Evolutionary conservation across 2,329 filamentous ascomycete species (phyloP), one percentile per base, ranked within the genome.

Genomic region (Thelonectria olida): DNA sequence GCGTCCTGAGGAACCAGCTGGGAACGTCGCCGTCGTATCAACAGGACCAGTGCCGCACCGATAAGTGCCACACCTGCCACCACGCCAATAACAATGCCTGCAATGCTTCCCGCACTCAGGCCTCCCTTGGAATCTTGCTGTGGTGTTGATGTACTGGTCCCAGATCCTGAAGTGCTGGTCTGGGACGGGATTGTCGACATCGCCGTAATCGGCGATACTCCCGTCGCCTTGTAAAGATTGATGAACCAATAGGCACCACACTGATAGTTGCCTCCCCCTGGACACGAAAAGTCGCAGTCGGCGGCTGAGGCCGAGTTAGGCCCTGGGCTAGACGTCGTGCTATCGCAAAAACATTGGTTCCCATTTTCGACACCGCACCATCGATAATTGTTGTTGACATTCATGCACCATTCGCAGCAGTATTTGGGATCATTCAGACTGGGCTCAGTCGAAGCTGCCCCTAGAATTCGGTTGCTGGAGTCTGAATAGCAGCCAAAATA

Each of bases 351-450:
- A 5, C 39, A 54, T 13, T 54, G 13, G 5, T 1, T 22, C 19
- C 51, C 51, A 9, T 36, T 17, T 20, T 54, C 39, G 8, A 54
- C 51, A 2, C 51, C 51, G 15, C 51, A 54, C 39, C 41, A 54
- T 20, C 36, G 13, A 12, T 45, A 36, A 22, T 54, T 47, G 39
- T 38, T 54, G 41, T 54, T 22, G 8, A 45, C 20, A 5, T 45
- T 54, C 6, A 54, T 12, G 13, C 51, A 54, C 51, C 39, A 54
- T 36, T 54, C 51, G 41, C 51, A 54, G 10, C 51, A 54, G 5
- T 12, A 54, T 3, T 47, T n/a, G 12, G 51, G 38, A 4, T 54
- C 8, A 8, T 45, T 45, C 4, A 45, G 6, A 7, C 6, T 2
- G 7, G 41, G 25, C 8, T 25, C 0, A 4, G 28, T 47, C 39